Percentiles rank a stretch among this genome's conserved stretches.
Evolutionary conservation across 2,329 filamentous ascomycete species (phyloP).

Genomic region (Fusarium denticulatum): DNA sequence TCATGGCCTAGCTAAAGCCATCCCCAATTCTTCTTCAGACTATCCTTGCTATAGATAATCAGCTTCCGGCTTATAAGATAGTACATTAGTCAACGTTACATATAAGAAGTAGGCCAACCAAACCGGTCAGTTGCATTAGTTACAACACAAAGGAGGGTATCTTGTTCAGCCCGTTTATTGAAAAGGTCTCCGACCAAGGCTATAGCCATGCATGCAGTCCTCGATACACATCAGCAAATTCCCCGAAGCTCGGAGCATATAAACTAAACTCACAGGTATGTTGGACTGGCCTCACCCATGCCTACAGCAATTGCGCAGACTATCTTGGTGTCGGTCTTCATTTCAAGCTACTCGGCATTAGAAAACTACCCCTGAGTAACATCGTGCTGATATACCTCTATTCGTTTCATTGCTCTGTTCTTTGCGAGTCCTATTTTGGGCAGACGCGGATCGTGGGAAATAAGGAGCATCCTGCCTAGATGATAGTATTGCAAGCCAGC

Average conservation of each 20-base stretch:
- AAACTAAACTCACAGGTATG: conserved; percentile 40
- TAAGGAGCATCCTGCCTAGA: conserved; percentile 41
- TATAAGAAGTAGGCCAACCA: not conserved
- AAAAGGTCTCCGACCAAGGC: conserved; percentile 48
- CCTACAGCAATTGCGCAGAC: conserved; percentile 42
- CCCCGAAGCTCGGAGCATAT: too few species aligned
- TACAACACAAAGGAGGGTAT: not conserved
- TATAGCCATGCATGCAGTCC: conserved; percentile 41
- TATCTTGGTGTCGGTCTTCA: conserved; percentile 38
- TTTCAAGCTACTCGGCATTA: conserved; percentile 18
- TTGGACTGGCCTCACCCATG: conserved; percentile 31
- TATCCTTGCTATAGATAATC: accelerated
- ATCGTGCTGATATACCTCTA: conserved; percentile 5
- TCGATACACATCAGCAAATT: not conserved
- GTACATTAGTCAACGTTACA: too few species aligned
- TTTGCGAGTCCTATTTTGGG: conserved; percentile 37
- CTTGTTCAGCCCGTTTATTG: not conserved
- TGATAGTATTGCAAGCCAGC: conserved; percentile 44
- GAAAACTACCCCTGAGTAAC: not conserved
- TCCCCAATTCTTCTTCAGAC: not conserved
- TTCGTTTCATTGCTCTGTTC: conserved; percentile 16
- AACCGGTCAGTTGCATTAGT: not conserved
- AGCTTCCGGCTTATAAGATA: too few species aligned
- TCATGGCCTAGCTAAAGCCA: not conserved
- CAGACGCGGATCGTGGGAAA: conserved; percentile 39